phyloP scores from a whole-genome alignment of 2,329 filamentous ascomycete genomes.

The Lachnellula cervina region DNA sequence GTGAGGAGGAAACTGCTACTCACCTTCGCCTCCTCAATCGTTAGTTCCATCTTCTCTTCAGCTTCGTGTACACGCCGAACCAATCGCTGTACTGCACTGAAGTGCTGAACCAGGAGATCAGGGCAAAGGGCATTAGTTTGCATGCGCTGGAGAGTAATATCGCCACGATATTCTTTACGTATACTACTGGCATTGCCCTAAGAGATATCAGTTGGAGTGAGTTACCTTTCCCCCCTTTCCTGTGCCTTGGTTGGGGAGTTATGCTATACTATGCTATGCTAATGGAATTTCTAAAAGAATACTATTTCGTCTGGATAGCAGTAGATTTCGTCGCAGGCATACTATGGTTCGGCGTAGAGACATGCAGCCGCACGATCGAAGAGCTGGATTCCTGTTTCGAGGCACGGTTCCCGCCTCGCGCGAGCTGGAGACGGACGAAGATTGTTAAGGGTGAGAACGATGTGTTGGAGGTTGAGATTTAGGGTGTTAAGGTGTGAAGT shows the following conservation, averaged over 20 bases:
- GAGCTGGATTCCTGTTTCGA: constrained; percentile 19
- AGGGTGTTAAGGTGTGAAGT: not conserved
- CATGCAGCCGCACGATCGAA: constrained; percentile 15
- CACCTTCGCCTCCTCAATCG: constrained; percentile 14
- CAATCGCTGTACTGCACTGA: constrained; percentile 41
- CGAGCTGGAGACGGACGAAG: constrained; percentile 8
- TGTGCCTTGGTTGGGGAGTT: not conserved
- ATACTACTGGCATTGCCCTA: constrained; percentile 14
- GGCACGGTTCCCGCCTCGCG: constrained; percentile 9
- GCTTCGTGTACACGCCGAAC: constrained; percentile 16
- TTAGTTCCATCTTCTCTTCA: constrained; percentile 4
- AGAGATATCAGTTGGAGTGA: constrained; percentile 14
- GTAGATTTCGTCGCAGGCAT: constrained; percentile 11
- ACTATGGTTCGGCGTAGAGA: constrained; percentile 18
- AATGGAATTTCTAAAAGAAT: not conserved
- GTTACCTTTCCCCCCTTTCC: not conserved
- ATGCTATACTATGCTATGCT: no score
- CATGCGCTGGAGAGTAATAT: constrained; percentile 43
- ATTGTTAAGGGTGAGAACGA: constrained; percentile 8
- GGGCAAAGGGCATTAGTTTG: constrained; percentile 44
- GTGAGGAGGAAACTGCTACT: constrained; percentile 10
- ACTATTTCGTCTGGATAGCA: constrained; percentile 17
- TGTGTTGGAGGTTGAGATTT: constrained; percentile 6
- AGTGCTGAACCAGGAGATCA: constrained; percentile 40
- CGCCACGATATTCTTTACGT: constrained; percentile 24